Evolutionary conservation across 2,329 filamentous ascomycete genomes (phyloP).

Genomic region (Cladosporium sp.): DNA sequence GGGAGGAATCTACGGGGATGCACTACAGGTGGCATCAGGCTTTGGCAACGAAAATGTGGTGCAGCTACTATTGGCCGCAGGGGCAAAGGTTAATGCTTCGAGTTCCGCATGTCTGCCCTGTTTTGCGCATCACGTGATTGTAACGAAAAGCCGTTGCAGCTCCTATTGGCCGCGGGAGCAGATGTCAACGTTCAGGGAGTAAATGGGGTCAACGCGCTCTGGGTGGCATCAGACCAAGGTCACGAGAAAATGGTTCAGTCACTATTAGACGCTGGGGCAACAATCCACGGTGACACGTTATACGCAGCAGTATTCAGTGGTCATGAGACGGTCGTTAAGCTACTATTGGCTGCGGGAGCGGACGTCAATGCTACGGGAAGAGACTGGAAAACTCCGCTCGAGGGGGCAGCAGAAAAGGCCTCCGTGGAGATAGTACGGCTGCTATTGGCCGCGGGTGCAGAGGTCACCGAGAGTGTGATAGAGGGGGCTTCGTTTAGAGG

Average conservation of each 20-base stretch:
- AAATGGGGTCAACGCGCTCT: conserved; percentile 16
- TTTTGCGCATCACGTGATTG: too few relatives aligned
- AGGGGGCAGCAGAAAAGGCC: conserved; percentile 20
- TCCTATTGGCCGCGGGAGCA: too few relatives aligned
- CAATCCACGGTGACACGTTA: too few relatives aligned
- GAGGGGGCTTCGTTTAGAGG: conserved; percentile 14
- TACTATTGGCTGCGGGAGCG: conserved; percentile 13
- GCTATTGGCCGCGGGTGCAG: conserved; percentile 17
- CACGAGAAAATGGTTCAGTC: conserved; percentile 8
- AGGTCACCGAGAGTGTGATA: conserved; percentile 17
- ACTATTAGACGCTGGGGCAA: too few relatives aligned
- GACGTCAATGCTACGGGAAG: too few relatives aligned
- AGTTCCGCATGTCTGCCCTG: too few relatives aligned
- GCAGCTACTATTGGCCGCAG: conserved; percentile 12
- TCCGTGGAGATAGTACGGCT: conserved; percentile 20
- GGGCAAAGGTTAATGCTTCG: conserved; percentile 5
- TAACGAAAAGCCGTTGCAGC: too few relatives aligned
- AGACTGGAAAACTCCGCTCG: too few relatives aligned
- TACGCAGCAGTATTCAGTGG: too few relatives aligned
- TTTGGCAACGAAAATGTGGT: conserved; percentile 4
- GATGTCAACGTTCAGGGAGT: background rate
- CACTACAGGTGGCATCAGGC: conserved; percentile 7
- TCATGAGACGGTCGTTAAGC: too few relatives aligned
- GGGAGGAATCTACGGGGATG: too few relatives aligned
- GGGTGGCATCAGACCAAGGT: conserved; percentile 4